Evolutionary conservation across 805 yeast species (phyloP).

Genomic region (Deakozyma indianensis): DNA sequence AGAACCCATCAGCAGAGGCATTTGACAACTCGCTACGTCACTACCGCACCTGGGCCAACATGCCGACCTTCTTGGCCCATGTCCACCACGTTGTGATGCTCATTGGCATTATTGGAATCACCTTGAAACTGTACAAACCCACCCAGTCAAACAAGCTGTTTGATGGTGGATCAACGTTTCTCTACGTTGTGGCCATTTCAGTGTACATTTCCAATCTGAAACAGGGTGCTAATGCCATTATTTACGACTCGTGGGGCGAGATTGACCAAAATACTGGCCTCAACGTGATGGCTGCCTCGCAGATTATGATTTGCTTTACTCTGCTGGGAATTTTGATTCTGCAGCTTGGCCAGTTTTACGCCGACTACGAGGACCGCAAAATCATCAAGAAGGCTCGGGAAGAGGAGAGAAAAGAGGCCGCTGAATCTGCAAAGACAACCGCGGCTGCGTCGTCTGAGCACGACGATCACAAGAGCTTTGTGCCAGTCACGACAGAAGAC

Average conservation of each 20-base stretch:
- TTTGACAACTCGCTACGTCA: slow-evolving; percentile 54
- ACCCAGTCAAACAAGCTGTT: slow-evolving; percentile 68
- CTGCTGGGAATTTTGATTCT: slow-evolving; percentile 68
- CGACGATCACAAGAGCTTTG: too few species aligned
- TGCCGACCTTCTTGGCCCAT: slow-evolving; percentile 45
- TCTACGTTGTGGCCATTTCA: slow-evolving; percentile 56
- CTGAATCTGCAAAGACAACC: slow-evolving; percentile 4
- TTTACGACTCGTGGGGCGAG: slow-evolving; percentile 82
- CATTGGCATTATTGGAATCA: slow-evolving; percentile 58
- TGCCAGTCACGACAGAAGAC: too few species aligned
- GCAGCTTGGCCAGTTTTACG: slow-evolving; percentile 84
- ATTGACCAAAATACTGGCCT: slow-evolving; percentile 76
- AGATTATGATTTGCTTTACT: slow-evolving; percentile 56
- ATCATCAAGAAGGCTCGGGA: slow-evolving; percentile 6
- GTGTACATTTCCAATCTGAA: slow-evolving; percentile 78
- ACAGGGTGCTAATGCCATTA: slow-evolving; percentile 59
- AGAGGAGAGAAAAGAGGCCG: slow-evolving; percentile 11
- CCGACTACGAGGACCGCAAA: slow-evolving; percentile 38
- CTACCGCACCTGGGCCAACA: slow-evolving; percentile 57
- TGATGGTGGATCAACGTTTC: slow-evolving; percentile 77
- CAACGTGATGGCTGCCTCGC: slow-evolving; percentile 84
- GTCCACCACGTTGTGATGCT: slow-evolving; percentile 46
- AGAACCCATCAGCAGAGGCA: slow-evolving; percentile 34
- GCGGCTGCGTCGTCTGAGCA: too few species aligned
- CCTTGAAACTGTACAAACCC: slow-evolving; percentile 78